Base-by-base conservation (phyloP, 108 stramenopile species). In the Stephanodiscus minutulus region DNA sequence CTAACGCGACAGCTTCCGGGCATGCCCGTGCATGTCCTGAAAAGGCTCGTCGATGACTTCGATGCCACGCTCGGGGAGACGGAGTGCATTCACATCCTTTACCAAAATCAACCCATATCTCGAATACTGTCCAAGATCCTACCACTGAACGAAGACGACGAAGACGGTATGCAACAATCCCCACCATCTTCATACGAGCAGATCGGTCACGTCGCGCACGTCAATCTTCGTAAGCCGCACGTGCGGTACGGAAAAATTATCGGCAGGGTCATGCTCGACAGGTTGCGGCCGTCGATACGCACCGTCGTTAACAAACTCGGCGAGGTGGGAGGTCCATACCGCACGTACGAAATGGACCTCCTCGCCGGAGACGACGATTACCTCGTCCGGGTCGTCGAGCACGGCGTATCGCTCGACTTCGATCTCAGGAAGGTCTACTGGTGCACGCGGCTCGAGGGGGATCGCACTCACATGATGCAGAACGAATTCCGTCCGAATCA, bases 271-370 rank as follows among this genome's bases (percentile, higher is more conserved):
- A 66, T 99, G 55, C 67, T 98, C 22, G 98, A 95, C 64, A 87
- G 87, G 68, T 82, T 92, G 54, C 76, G 77, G 2, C 75, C 74
- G 36, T 22, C 52, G 12, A 79, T 98, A 22, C 70, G 87, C 54
- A 97, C 96, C 5, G 98, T 99, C 13, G 96, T 99, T 2, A 95
- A 91, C 82, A 99, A 99, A 75, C 66, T 95, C 17, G 98, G 95
- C 41, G 83, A 88, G 36, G 98, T 99, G 21, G 71, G 85, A 21
- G 97, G 92, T n/a, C 84, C 83, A 2, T 98, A 85, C 71, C 89
- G 99, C 33, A 98, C 97, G 1, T 98, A 97, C 52, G 86, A 88
- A 13, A 83, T 97, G 72, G 96, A 97, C 60, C 75, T 99, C 1
- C 59, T 99, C 8, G 97, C 97, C 1, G 96, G 96, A 2, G 84